Evolutionary conservation across 1,284 basidiomycete species (phyloP).

Genomic region (Marasmius oreades): DNA sequence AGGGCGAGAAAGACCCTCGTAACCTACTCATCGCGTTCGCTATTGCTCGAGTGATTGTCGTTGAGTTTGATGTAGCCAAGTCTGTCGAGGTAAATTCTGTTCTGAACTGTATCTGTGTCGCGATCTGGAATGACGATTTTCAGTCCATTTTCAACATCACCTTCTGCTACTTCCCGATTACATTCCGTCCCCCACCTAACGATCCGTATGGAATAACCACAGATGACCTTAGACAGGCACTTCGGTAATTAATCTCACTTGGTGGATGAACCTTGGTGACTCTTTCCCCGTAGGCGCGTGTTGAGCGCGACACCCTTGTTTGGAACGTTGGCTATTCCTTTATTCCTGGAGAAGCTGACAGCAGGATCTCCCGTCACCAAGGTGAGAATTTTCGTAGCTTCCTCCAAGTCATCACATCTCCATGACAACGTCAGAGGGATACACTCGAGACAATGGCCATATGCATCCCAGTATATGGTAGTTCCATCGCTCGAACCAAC

Average conservation of each 20-base stretch:
- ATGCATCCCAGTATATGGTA: conserved; percentile 84
- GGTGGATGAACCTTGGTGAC: not conserved
- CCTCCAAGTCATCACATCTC: not conserved
- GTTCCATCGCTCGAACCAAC: conserved; percentile 53
- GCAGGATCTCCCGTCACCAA: conserved; percentile 84
- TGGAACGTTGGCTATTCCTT: conserved; percentile 79
- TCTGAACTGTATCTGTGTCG: not conserved
- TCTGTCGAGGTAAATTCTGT: conserved; percentile 66
- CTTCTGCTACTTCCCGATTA: conserved; percentile 99
- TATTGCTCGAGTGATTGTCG: conserved; percentile 79
- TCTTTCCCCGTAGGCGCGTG: conserved; percentile 41
- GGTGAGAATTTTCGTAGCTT: conserved; percentile 38
- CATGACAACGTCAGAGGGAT: conserved; percentile 49
- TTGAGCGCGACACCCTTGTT: conserved; percentile 81
- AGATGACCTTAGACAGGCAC: conserved; percentile 77
- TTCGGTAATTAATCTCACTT: conserved; percentile 47
- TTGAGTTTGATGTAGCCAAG: conserved; percentile 81
- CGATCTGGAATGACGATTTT: not conserved
- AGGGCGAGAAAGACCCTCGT: conserved; percentile 97
- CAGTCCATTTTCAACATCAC: conserved; percentile 93
- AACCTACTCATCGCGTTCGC: conserved; percentile 91
- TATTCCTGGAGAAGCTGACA: conserved; percentile 91
- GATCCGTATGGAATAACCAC: conserved; percentile 93
- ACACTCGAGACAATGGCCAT: conserved; percentile 71
- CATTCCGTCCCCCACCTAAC: conserved; percentile 91